Evolutionary conservation across 108 stramenopile genomes (phyloP), one percentile per base, ranked within the genome.

Genomic region (Bacterosira constricta): DNA sequence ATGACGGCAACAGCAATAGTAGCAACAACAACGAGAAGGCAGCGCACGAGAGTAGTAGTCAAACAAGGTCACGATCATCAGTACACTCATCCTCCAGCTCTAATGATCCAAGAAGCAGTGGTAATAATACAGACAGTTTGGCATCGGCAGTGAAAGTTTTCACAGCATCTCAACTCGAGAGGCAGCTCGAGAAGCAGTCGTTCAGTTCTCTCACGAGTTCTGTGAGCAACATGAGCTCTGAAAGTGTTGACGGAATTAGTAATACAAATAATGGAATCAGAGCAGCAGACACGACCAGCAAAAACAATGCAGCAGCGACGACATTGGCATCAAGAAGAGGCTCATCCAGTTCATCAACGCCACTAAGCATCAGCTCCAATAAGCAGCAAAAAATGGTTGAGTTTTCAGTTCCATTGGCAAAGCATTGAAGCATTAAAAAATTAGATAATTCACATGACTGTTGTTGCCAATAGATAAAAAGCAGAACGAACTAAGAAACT

Each of bases 131-230:
- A n/a, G n/a, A n/a, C n/a, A n/a, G n/a, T n/a, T 41, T 21, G 54
- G 37, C 12, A 66, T 23, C 54, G 45, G 39, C 67, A 57, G 70
- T 39, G 21, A 71, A 71, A 49, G 42, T 71, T 13, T 20, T 50
- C 13, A 38, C 47, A 35, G 49, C 37, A 18, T 26, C 51, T 41
- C 58, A 58, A n/a, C n/a, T n/a, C n/a, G n/a, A n/a, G n/a, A n/a
- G n/a, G n/a, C n/a, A n/a, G 26, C 58, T 52, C 21, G 59, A 71
- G 11, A 71, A 71, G 41, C 70, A 61, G 18, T 71, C 70, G 2
- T 37, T 71, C 13, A 71, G 70, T 36, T 71, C 66, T 30, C 42
- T 68, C 6, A 68, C 66, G 15, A 68, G 66, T 29, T 68, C 66
- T 30, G 37, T 55, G 15, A 68, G 66, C 31, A 68, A 54, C 35